phyloP scores from a whole-genome alignment of 75 land plant genomes.

The Pinus tabuliformis region DNA sequence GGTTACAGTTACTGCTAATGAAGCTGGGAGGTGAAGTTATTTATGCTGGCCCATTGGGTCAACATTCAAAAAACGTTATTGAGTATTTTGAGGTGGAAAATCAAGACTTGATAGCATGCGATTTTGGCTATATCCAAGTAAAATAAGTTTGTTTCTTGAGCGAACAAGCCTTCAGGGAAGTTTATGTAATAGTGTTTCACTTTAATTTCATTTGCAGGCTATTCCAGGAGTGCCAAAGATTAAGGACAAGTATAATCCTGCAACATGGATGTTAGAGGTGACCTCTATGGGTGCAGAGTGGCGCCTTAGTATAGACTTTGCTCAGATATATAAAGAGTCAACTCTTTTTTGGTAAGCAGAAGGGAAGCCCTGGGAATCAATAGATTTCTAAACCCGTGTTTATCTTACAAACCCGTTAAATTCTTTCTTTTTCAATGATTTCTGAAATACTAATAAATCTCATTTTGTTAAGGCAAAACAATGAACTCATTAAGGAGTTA shows the following conservation, averaged over 20 bases:
- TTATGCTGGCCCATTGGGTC: slow-evolving; percentile 42
- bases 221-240: slow-evolving; percentile 49
- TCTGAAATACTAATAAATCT: neutral
- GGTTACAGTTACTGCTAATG: slow-evolving; percentile 40
- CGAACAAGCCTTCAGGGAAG: neutral
- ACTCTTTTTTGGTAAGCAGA: slow-evolving; percentile 37
- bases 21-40: slow-evolving; percentile 53
- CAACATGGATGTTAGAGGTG: slow-evolving; percentile 81
- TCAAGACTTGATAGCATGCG: too few species aligned
- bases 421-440: neutral
- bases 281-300: slow-evolving; percentile 42
- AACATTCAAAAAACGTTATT: slow-evolving; percentile 29
- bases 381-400: neutral
- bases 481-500: slow-evolving; percentile 42
- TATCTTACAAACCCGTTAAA: neutral
- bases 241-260: slow-evolving; percentile 64
- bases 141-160: neutral
- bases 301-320: slow-evolving; percentile 44
- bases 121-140: neutral
- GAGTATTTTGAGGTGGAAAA: slow-evolving; percentile 40
- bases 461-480: slow-evolving; percentile 20
- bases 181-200: neutral
- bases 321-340: slow-evolving; percentile 49
- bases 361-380: neutral
- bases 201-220: slow-evolving; percentile 16